phyloP scores from a whole-genome alignment of 2,329 filamentous ascomycete species.

The Huntiella decipiens region DNA sequence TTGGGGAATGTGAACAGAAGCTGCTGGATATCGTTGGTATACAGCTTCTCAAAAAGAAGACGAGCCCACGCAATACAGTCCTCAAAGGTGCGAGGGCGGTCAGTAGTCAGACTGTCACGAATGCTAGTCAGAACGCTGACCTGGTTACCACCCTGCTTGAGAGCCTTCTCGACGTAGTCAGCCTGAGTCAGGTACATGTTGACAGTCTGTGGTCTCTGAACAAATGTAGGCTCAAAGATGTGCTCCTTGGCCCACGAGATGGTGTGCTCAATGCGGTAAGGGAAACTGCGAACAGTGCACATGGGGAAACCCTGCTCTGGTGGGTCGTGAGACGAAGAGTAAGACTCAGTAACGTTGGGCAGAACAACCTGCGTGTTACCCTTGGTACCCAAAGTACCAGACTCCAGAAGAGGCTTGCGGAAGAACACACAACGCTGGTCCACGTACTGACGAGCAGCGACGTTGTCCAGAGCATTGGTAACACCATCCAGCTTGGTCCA shows the following conservation, averaged over 20 bases:
- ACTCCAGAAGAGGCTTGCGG: conserved; percentile 89
- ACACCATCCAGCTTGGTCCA: conserved; percentile 78
- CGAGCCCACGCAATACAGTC: conserved; percentile 95
- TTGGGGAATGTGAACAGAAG: conserved; percentile 94
- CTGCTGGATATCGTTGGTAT: conserved; percentile 91
- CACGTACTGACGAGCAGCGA: conserved; percentile 90
- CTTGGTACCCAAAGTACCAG: conserved; percentile 95
- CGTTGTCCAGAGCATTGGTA: conserved; percentile 93
- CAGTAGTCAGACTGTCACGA: conserved; percentile 73
- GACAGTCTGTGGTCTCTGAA: conserved; percentile 81
- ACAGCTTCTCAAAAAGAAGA: conserved; percentile 85
- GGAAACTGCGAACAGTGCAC: conserved; percentile 94
- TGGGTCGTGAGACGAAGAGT: conserved; percentile 85
- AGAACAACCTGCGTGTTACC: conserved; percentile 95
- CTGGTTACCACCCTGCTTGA: conserved; percentile 89
- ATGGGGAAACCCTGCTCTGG: conserved; percentile 98
- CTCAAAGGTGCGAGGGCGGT: conserved; percentile 81
- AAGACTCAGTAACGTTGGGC: conserved; percentile 82
- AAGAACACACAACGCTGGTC: conserved; percentile 96
- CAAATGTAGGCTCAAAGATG: conserved; percentile 83
- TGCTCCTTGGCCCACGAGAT: conserved; percentile 91
- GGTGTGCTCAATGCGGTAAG: conserved; percentile 95
- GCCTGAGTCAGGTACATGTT: conserved; percentile 86
- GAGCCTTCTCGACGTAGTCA: conserved; percentile 67
- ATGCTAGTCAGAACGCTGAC: conserved; percentile 84